These are phyloP conservation scores for Apophysomyces ossiformis DNA, from an alignment of 371 early-diverging fungal genomes.

Conservation along the genomic window DNA sequence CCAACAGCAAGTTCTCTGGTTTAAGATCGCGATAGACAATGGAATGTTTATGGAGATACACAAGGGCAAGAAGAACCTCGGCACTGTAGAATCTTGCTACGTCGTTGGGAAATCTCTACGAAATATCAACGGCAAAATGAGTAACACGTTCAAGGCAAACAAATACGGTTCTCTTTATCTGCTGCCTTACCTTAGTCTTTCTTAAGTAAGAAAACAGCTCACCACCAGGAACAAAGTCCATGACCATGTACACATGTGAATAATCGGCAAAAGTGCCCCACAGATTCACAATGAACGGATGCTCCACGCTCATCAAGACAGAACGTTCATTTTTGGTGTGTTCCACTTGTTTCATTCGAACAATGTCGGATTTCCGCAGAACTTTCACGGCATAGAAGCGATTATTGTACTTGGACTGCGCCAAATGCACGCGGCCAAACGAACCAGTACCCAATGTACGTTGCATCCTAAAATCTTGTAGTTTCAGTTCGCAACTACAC, in stretches of 20 bases:
- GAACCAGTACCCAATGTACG: conserved; percentile 97
- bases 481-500: conserved; percentile 50
- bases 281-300: conserved; percentile 92
- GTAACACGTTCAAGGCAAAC: conserved; percentile 24
- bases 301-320: conserved; percentile 81
- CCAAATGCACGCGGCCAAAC: conserved; percentile 95
- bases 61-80: conserved; percentile 88
- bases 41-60: conserved; percentile 85
- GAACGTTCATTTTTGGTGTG: conserved; percentile 90
- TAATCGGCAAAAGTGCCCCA: conserved; percentile 85
- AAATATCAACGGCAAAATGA: conserved; percentile 34
- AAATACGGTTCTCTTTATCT: conserved; percentile 61
- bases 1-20: conserved; percentile 82
- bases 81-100: conserved; percentile 90
- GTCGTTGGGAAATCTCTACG: conserved; percentile 80
- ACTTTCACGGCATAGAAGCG: conserved; percentile 95
- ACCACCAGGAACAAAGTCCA: conserved; percentile 96
- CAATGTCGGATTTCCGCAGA: conserved; percentile 89
- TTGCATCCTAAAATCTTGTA: conserved; percentile 69
- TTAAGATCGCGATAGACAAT: conserved; percentile 85
- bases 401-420: conserved; percentile 80
- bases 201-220: conserved; percentile 87
- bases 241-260: conserved; percentile 87
- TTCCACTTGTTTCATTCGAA: conserved; percentile 93
- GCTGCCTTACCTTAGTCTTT: conserved; percentile 32